A percentile compares a stretch with the other conserved stretches of the same genome.
These are phyloP conservation scores for Bretziella fagacearum DNA, from an alignment of 2,329 filamentous ascomycete species.

Conservation along the genomic window DNA sequence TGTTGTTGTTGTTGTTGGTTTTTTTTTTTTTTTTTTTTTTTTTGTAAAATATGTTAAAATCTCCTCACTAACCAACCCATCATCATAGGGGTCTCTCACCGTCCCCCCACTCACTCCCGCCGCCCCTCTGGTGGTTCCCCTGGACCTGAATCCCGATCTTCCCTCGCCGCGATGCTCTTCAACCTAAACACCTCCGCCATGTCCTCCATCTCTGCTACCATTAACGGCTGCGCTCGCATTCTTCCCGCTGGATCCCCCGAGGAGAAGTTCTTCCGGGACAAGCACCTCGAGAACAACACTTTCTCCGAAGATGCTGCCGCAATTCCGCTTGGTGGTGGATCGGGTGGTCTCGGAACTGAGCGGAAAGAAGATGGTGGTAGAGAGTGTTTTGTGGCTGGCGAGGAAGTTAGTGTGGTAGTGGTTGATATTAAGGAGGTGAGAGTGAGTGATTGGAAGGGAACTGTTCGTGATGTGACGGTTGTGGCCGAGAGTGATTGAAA, in stretches of 20 bases:
- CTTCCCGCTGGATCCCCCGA: conserved; percentile 59
- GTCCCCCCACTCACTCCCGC: conserved; percentile 53
- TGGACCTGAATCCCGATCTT: conserved; percentile 48
- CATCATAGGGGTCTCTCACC: conserved; percentile 60
- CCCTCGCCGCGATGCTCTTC: conserved; percentile 65
- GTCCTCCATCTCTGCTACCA: conserved; percentile 78
- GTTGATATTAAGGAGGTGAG: conserved; percentile 71
- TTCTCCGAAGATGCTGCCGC: conserved; percentile 34
- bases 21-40: neutral
- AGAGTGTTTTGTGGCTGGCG: conserved; percentile 57
- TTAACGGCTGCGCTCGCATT: conserved; percentile 71
- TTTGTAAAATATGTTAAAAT: neutral
- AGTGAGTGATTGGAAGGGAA: conserved; percentile 92
- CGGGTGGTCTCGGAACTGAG: conserved; percentile 22
- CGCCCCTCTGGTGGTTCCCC: conserved; percentile 45
- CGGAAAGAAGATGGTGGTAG: conserved; percentile 35
- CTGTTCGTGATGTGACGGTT: conserved; percentile 46
- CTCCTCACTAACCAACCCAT: conserved; percentile 11
- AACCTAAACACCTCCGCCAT: conserved; percentile 84
- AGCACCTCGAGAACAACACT: conserved; percentile 83
- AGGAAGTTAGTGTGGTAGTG: conserved; percentile 73
- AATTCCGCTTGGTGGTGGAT: neutral
- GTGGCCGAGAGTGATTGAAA: neutral
- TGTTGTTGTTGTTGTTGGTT: neutral
- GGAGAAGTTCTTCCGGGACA: conserved; percentile 65